Percentiles rank a stretch among this genome's conserved stretches.
Evolutionary conservation across 2,329 filamentous ascomycete genomes (phyloP).

Genomic region (Talaromyces marneffei): DNA sequence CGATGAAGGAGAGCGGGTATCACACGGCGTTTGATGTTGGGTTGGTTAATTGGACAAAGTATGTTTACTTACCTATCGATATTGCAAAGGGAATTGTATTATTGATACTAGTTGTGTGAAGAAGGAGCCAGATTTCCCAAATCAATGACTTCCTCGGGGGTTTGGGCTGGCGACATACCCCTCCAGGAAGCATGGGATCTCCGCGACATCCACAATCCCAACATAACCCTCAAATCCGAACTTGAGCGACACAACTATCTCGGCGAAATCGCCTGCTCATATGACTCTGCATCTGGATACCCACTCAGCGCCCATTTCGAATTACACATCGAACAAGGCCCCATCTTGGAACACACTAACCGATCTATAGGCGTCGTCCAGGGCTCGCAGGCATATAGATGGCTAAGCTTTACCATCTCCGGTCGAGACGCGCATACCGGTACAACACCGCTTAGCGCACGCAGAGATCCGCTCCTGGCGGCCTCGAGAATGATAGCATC

Average conservation of each 20-base stretch:
- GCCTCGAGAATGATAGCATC: constrained; percentile 59
- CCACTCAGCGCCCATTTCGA: constrained; percentile 72
- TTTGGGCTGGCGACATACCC: constrained; percentile 62
- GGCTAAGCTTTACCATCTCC: constrained; percentile 58
- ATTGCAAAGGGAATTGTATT: background rate
- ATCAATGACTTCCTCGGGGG: constrained; percentile 67
- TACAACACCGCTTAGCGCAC: constrained; percentile 59
- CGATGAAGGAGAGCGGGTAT: constrained; percentile 60
- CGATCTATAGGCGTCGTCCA: constrained; percentile 61
- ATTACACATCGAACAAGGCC: constrained; percentile 74
- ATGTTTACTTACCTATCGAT: constrained; percentile 7
- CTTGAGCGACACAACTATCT: constrained; percentile 63
- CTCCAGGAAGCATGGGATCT: constrained; percentile 52
- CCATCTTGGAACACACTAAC: constrained; percentile 57
- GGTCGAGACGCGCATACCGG: constrained; percentile 65
- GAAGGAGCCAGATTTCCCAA: constrained; percentile 72
- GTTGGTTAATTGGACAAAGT: constrained; percentile 54
- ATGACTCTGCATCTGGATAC: constrained; percentile 45
- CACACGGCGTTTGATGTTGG: constrained; percentile 63
- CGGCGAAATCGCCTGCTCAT: constrained; percentile 42
- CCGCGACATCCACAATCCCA: constrained; percentile 53
- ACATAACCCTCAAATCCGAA: constrained; percentile 55
- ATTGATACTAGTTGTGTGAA: constrained; percentile 37
- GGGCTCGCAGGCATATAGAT: constrained; percentile 64
- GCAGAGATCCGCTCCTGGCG: constrained; percentile 60